Evolutionary conservation across 2,329 filamentous ascomycete genomes (phyloP).

Genomic region (Trichoderma simmonsii): DNA sequence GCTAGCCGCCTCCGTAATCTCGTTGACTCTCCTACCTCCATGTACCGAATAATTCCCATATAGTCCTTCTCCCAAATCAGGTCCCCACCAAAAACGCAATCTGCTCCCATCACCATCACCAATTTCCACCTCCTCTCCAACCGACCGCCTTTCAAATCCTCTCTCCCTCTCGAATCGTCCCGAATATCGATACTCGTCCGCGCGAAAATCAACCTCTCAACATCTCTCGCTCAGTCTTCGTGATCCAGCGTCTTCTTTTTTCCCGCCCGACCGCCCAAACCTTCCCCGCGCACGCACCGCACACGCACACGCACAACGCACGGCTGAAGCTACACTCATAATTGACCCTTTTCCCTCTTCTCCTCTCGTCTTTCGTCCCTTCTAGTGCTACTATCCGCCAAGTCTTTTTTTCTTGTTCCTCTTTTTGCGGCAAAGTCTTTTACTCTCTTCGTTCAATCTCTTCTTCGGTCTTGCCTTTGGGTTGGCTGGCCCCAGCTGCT

Average conservation of each 20-base stretch:
- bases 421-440: not conserved
- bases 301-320: constrained; percentile 1
- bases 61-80: not conserved
- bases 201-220: not conserved
- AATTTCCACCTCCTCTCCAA: constrained; percentile 6
- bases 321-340: not conserved
- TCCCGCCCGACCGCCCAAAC: constrained; percentile 9
- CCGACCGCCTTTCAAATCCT: constrained; percentile 6
- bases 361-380: not conserved
- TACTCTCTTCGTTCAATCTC: not conserved
- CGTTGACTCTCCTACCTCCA: not conserved
- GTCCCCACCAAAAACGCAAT: constrained; percentile 14
- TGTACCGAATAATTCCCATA: not conserved
- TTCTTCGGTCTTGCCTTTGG: not conserved
- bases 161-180: not conserved
- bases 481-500: not conserved
- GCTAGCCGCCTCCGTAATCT: not conserved
- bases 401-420: not conserved
- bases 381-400: not conserved
- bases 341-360: constrained; percentile 1
- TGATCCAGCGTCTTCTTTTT: constrained; percentile 7
- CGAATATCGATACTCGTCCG: not conserved
- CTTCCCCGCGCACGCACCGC: constrained; percentile 3
- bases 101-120: constrained; percentile 13
- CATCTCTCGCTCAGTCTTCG: not conserved